Evolutionary conservation across 495 filamentous ascomycete species (phyloP).

Genomic region (Talaromyces thailandensis): DNA sequence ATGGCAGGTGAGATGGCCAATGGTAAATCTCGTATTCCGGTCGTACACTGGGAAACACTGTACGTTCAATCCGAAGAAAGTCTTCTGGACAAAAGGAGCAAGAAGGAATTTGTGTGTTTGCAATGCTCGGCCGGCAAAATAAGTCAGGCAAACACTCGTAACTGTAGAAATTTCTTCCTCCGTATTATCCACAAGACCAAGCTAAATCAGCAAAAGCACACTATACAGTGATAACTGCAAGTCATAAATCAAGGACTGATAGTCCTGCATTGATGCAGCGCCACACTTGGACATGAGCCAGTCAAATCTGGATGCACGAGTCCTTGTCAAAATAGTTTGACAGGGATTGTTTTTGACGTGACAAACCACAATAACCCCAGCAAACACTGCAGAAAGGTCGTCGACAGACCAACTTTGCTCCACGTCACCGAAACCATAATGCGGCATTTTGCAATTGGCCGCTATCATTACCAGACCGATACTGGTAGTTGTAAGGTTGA

Average conservation of each 20-base stretch:
- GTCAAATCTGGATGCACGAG: background rate
- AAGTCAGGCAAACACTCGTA: background rate
- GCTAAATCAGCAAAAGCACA: background rate
- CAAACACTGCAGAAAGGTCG: background rate
- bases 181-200: background rate
- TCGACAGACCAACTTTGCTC: background rate
- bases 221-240: conserved; percentile 1
- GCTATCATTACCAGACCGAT: background rate
- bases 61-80: no score
- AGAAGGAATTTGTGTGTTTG: background rate
- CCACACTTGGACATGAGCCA: conserved; percentile 1
- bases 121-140: background rate
- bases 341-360: conserved; percentile 1
- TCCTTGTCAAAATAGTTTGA: background rate
- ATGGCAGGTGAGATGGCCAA: background rate
- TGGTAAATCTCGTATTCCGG: background rate
- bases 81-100: background rate
- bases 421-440: conserved; percentile 5
- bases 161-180: background rate
- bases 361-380: background rate
- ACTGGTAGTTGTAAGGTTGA: background rate
- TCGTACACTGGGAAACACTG: no score
- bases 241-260: conserved; percentile 1
- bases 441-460: conserved; percentile 4
- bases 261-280: background rate